Evolutionary conservation across 352 stramenopile genomes (phyloP).

Genomic region (Pythium angustatum): DNA sequence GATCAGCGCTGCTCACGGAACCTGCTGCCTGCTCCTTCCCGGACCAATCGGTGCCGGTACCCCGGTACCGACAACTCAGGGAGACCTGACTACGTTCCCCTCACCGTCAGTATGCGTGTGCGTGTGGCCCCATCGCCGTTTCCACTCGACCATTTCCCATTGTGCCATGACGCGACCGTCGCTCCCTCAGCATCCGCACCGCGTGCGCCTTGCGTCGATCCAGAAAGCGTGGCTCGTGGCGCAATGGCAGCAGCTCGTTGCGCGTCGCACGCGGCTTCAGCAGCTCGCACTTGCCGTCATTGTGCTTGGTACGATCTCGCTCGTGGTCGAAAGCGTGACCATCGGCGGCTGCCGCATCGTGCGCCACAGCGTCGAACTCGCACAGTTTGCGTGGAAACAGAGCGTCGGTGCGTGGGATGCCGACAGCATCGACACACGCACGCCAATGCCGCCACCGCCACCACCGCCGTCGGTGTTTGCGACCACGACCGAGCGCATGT

Average conservation of each 20-base stretch:
- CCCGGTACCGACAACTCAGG: too few relatives aligned
- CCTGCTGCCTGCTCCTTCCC: too few relatives aligned
- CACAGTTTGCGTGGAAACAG: slow-evolving; percentile 3
- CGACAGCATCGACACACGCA: not conserved
- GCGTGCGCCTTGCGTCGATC: not conserved
- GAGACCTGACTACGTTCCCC: too few relatives aligned
- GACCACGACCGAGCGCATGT: not conserved
- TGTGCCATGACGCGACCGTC: not conserved
- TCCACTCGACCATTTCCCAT: too few relatives aligned
- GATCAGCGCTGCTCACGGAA: too few relatives aligned
- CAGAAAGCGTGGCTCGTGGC: not conserved
- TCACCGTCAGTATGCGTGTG: too few relatives aligned
- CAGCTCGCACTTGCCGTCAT: slow-evolving; percentile 1
- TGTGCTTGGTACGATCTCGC: not conserved
- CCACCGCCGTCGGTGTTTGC: not conserved
- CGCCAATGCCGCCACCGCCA: not conserved
- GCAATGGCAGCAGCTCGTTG: not conserved
- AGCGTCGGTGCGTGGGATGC: too few relatives aligned
- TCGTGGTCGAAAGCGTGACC: slow-evolving; percentile 1
- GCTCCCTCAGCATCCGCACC: not conserved
- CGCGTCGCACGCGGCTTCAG: not conserved
- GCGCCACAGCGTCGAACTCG: slow-evolving; percentile 10
- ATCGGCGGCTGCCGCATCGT: not conserved
- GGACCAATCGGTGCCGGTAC: too few relatives aligned
- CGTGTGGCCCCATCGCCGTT: too few relatives aligned